Base-by-base conservation (phyloP, 2,329 filamentous ascomycete species). In the Ceratocystiopsis sp. region DNA sequence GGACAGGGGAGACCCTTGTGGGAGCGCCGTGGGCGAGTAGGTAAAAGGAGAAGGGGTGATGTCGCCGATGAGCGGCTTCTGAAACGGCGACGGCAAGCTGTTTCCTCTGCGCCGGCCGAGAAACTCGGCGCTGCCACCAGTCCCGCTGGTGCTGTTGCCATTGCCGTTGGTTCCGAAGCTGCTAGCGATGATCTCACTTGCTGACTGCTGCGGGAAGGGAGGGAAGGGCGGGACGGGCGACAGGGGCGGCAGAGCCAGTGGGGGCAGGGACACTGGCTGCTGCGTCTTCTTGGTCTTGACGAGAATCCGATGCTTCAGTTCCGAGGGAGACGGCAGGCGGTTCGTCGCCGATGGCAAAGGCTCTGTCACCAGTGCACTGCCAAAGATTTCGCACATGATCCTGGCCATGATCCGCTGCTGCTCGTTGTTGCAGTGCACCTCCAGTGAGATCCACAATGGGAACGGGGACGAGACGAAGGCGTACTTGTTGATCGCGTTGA, bases 251-350 rank as follows among this genome's bases (percentile, higher is more conserved):
- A 34, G 33, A 34, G 33, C 10, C 10, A 29, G 25, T 29, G 25
- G 25, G 2, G 34, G 16, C 9, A 17, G 34, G 10, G 40, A n/a
- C 19, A 18, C 16, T 35, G 61, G 52, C 39, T 69, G 67, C 51
- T 75, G 69, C 9, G 84, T 78, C 50, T 83, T 81, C 61, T 96
- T 98, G 49, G 95, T 91, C 60, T 98, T 98, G 67, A 96, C 80
- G 44, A 98, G 66, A 45, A 96, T 84, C 37, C 79, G 79, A 53
- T 81, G 69, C 62, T 80, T 83, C 39, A 98, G 68, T 51, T 95
- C 78, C 39, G 91, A 83, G 0, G 91, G 91, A 2, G 84, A 82
- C 0, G 91, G 91, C 13, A 96, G 70, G 46, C 73, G 71, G 49
- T 76, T 69, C 3, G 73, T 69, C 38, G 78, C 75, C 2, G 73